Base-by-base conservation (phyloP, 192 early-diverging fungal genomes). In the Backusella australiensis region DNA sequence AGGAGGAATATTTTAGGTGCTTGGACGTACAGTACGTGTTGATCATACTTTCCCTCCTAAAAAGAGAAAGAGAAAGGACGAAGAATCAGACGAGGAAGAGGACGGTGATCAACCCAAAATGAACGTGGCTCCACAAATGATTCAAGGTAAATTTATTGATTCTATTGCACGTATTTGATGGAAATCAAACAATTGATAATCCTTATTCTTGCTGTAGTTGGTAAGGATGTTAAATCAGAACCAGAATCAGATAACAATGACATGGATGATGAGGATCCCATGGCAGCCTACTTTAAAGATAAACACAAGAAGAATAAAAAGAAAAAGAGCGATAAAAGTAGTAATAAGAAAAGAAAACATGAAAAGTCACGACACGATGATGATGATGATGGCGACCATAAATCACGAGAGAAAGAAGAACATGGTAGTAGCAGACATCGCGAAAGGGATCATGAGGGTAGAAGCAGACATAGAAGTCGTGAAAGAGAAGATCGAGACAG, bases 1-100 rank as follows among this genome's bases (percentile, higher is more conserved):
- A 26, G 2, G n/a, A 6, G 9, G 29, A 63, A 32, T 63, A 14
- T 63, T 32, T 32, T 82, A 84, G 85, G 74, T 86, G 1, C 70
- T 83, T 11, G 84, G 81, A 17, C 85, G 94, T 32, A 86, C 85
- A 29, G 39, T 95, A 69, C 90, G 93, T 56, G 94, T 95, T 0
- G 94, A 95, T 80, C 94, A 95, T 77, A 88, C 90, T 11, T 86
- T 86, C 72, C 82, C 85, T 35, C 91, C 91, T 77, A 83, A 89
- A 41, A 87, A 88, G 39, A 88, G 87, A 36, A 91, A 92, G 79
- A 88, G 86, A 72, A 84, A 86, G 8, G 83, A 75, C 6, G 87
- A 83, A n/a, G 86, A 87, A 9, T 84, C 84, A 21, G 85, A 89
- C 21, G 73, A 76, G 6, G 88, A 85, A 21, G 84, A 88, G 19